Conservation (phyloP, 371 early-diverging fungal genomes). For the Phascolomyces articulosus region DNA sequence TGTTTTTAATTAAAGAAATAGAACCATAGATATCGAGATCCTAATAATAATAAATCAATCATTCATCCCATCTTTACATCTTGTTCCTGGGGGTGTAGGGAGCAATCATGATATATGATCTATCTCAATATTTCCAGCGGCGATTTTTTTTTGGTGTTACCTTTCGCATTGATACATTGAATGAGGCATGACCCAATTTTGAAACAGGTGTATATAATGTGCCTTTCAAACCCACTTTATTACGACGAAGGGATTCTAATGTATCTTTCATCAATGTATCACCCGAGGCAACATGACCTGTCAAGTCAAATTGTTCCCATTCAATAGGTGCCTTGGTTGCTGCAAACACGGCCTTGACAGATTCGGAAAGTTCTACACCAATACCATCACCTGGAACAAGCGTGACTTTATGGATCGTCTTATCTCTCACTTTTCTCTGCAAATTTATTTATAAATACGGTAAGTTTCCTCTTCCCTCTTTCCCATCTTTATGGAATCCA, state of each 20-base stretch:
- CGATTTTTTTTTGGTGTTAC: neutral
- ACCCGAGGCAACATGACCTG: conserved; percentile 80
- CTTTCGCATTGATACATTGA: conserved; percentile 93
- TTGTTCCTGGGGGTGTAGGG: neutral
- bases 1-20: conserved; percentile 84
- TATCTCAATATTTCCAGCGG: too few species aligned
- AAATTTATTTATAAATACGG: too few species aligned
- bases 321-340: conserved; percentile 92
- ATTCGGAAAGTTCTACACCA: conserved; percentile 87
- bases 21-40: conserved; percentile 97
- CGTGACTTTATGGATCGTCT: conserved; percentile 82
- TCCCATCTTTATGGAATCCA: too few species aligned
- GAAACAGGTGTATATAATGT: conserved; percentile 93
- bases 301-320: conserved; percentile 94
- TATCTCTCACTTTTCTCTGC: conserved; percentile 9
- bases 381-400: conserved; percentile 98
- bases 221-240: conserved; percentile 97
- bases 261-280: conserved; percentile 83
- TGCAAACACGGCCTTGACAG: conserved; percentile 93
- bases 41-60: conserved; percentile 26
- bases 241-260: conserved; percentile 87
- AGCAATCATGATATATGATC: too few species aligned
- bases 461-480: neutral
- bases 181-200: conserved; percentile 84
- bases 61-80: neutral